Conservation (phyloP, 2,329 filamentous ascomycete species). For the Fusarium siculi region DNA sequence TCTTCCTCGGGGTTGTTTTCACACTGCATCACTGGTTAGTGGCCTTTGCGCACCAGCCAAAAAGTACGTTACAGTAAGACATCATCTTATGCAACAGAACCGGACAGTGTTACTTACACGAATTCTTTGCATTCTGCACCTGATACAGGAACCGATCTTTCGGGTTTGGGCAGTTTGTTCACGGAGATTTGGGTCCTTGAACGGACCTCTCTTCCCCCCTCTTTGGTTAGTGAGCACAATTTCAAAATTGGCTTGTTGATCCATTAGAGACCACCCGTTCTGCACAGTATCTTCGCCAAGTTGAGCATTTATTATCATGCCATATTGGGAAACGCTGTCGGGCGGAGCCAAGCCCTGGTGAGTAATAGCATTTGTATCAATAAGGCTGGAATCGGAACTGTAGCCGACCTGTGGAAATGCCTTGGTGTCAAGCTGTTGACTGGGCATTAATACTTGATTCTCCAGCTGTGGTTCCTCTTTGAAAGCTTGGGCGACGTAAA, state of each 20-base stretch:
- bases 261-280: constrained; percentile 33
- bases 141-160: constrained; percentile 67
- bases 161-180: constrained; percentile 67
- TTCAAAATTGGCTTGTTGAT: constrained; percentile 45
- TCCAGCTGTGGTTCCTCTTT: constrained; percentile 37
- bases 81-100: not conserved
- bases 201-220: constrained; percentile 60
- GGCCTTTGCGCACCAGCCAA: not conserved
- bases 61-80: not conserved
- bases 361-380: constrained; percentile 19
- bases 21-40: constrained; percentile 56
- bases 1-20: constrained; percentile 60
- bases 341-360: constrained; percentile 27
- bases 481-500: constrained; percentile 32
- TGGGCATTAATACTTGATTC: constrained; percentile 23
- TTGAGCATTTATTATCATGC: constrained; percentile 22
- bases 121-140: constrained; percentile 71
- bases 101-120: constrained; percentile 57
- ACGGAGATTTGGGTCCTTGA: constrained; percentile 62
- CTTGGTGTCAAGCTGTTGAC: constrained; percentile 32
- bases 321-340: constrained; percentile 32
- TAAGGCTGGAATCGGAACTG: constrained; percentile 22
- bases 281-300: constrained; percentile 16
- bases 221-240: constrained; percentile 46
- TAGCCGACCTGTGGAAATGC: constrained; percentile 37